These are phyloP conservation scores for Thielaviopsis euricoi DNA, from an alignment of 2,329 filamentous ascomycete species.

Conservation along the genomic window DNA sequence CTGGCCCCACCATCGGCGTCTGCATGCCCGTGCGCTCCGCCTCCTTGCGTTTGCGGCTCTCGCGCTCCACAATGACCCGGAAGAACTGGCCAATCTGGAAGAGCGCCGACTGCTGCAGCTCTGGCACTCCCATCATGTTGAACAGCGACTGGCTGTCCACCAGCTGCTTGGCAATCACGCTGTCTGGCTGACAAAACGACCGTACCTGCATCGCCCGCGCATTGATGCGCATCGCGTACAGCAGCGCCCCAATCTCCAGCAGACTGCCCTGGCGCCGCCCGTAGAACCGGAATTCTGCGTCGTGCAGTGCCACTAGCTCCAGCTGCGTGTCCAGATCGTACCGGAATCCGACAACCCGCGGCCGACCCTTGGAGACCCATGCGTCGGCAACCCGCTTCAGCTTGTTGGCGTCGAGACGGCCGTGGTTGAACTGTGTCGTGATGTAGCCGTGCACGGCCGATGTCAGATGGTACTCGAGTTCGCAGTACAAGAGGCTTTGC, in stretches of 20 bases:
- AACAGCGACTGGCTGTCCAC: constrained; percentile 35
- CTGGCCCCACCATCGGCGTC: constrained; percentile 9
- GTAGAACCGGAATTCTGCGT: constrained; percentile 37
- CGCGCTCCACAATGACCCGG: constrained; percentile 33
- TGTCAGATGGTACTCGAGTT: constrained; percentile 39
- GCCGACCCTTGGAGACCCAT: constrained; percentile 36
- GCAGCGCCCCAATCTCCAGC: constrained; percentile 28
- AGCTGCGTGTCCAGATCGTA: constrained; percentile 45
- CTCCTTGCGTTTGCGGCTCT: constrained; percentile 19
- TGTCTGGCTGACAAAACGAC: constrained; percentile 41
- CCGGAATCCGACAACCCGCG: constrained; percentile 38
- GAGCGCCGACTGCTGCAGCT: constrained; percentile 28
- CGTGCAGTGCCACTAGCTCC: constrained; percentile 34
- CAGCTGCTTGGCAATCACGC: constrained; percentile 40
- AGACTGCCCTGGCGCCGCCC: constrained; percentile 28
- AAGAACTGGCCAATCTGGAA: constrained; percentile 38
- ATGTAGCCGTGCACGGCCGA: constrained; percentile 36
- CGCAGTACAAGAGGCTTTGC: constrained; percentile 41
- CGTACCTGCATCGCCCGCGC: constrained; percentile 35
- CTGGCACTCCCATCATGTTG: constrained; percentile 29
- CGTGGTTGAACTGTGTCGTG: constrained; percentile 34
- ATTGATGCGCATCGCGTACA: constrained; percentile 36
- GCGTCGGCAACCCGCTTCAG: constrained; percentile 33
- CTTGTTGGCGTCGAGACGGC: constrained; percentile 34
- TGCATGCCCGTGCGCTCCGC: constrained; percentile 14